Conservation (phyloP, 768 basidiomycete species). For the Russula ochroleuca region DNA sequence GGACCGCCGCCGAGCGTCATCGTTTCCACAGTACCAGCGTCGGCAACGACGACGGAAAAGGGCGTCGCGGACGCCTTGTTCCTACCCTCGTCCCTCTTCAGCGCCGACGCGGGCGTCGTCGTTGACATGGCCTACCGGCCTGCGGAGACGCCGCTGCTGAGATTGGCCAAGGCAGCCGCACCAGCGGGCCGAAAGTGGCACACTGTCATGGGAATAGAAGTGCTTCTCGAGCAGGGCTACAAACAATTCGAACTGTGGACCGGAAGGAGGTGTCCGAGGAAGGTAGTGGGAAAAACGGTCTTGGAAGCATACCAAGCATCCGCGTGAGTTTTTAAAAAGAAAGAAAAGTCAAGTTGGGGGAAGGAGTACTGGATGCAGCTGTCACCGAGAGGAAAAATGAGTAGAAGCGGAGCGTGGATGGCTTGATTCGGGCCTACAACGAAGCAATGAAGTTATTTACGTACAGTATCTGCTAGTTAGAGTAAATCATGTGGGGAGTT, state of each 20-base stretch:
- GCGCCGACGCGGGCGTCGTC: constrained; percentile 60
- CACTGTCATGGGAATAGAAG: constrained; percentile 73
- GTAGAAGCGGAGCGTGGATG: not conserved
- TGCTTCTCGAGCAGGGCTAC: constrained; percentile 85
- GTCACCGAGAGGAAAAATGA: not conserved
- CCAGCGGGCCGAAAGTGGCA: constrained; percentile 51
- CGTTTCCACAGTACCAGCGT: constrained; percentile 83
- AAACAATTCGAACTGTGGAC: constrained; percentile 84
- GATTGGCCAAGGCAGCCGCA: constrained; percentile 49
- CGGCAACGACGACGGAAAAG: constrained; percentile 45
- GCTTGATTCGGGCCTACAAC: not conserved
- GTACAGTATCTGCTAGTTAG: not conserved
- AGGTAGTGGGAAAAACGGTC: constrained; percentile 45
- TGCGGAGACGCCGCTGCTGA: constrained; percentile 73
- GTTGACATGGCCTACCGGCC: constrained; percentile 97
- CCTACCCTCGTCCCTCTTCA: constrained; percentile 57
- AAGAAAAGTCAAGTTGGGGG: not conserved
- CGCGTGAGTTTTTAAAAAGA: not conserved
- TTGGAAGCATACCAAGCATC: constrained; percentile 41
- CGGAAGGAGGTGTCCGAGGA: constrained; percentile 54
- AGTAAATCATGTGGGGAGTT: not conserved
- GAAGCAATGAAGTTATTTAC: not conserved
- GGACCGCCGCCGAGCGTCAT: constrained; percentile 61
- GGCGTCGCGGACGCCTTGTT: constrained; percentile 38
- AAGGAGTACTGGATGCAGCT: no score